Conservation (phyloP, 805 yeast species). For the Barnettozyma siamensis region DNA sequence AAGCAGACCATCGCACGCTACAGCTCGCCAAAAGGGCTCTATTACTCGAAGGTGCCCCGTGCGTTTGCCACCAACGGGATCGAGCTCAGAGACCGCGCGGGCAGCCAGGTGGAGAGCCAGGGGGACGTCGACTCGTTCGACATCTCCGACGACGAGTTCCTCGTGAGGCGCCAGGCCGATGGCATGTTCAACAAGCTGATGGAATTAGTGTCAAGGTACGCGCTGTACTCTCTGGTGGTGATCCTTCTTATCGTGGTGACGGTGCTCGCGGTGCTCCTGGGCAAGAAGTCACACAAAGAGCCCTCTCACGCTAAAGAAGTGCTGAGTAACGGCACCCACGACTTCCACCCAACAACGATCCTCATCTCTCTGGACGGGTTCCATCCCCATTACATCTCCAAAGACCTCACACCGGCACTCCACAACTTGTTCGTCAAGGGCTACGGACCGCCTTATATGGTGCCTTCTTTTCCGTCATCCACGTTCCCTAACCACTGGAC, state of each 20-base stretch:
- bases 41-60: constrained; percentile 16
- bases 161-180: constrained; percentile 15
- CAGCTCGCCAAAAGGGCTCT: constrained; percentile 6
- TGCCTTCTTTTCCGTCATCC: constrained; percentile 81
- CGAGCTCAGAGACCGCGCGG: constrained; percentile 15
- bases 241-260: constrained; percentile 13
- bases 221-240: constrained; percentile 6
- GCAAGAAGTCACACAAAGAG: constrained; percentile 4
- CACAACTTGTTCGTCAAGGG: constrained; percentile 48
- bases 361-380: constrained; percentile 82
- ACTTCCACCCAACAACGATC: constrained; percentile 63
- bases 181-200: constrained; percentile 1
- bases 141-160: constrained; percentile 25
- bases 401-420: constrained; percentile 63
- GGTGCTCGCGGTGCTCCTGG: constrained; percentile 16
- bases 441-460: constrained; percentile 75
- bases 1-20: constrained; percentile 7
- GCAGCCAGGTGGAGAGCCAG: constrained; percentile 3
- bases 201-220: constrained; percentile 4
- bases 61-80: constrained; percentile 17
- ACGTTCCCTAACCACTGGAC: constrained; percentile 95
- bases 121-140: constrained; percentile 22
- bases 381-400: constrained; percentile 79
- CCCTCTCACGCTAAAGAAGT: neutral
- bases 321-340: constrained; percentile 21